These are phyloP conservation scores for Boletus vinaceobasis DNA, from an alignment of 768 basidiomycete species.

Conservation along the genomic window DNA sequence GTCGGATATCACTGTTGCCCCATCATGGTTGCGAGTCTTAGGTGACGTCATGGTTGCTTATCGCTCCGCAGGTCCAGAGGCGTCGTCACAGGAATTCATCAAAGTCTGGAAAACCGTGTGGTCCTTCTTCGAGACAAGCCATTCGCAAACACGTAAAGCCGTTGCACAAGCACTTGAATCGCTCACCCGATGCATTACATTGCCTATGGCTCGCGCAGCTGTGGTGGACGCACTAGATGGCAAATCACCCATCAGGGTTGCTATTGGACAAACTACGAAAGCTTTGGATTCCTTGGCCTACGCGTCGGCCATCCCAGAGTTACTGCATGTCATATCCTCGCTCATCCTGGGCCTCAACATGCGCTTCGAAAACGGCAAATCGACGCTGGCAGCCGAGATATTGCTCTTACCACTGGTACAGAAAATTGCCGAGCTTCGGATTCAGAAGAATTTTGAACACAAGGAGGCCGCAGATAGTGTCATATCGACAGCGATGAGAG, in stretches of 20 bases:
- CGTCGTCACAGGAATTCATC: conserved; percentile 51
- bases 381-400: conserved; percentile 61
- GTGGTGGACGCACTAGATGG: conserved; percentile 42
- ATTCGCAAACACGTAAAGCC: conserved; percentile 57
- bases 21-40: conserved; percentile 77
- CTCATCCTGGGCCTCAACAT: conserved; percentile 61
- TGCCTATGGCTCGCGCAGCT: conserved; percentile 54
- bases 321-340: conserved; percentile 70
- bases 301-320: conserved; percentile 72
- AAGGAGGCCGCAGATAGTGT: conserved; percentile 84
- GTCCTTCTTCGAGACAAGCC: conserved; percentile 73
- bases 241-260: conserved; percentile 55
- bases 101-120: conserved; percentile 75
- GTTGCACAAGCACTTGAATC: conserved; percentile 60
- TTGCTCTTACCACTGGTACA: conserved; percentile 68
- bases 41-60: conserved; percentile 72
- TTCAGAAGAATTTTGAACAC: conserved; percentile 81
- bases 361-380: conserved; percentile 37
- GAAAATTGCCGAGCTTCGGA: conserved; percentile 69
- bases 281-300: conserved; percentile 72
- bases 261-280: conserved; percentile 60
- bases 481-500: conserved; percentile 75
- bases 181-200: conserved; percentile 69
- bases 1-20: conserved; percentile 61
- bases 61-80: conserved; percentile 45